Base-by-base conservation (phyloP, 441 rosid genomes). In the Erysimum pusillum region DNA sequence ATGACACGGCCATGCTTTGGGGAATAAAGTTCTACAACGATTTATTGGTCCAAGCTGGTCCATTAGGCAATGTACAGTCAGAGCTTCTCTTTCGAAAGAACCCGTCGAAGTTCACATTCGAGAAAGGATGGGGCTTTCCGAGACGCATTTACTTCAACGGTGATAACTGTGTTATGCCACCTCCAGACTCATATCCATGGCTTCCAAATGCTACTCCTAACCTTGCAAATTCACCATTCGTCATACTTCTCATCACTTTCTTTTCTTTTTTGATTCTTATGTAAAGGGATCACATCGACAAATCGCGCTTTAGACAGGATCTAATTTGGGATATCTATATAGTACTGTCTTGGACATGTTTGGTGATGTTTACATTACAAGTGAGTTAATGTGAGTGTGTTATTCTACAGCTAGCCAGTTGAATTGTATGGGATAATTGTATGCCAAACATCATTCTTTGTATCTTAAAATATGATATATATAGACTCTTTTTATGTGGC, bases 111-210 rank as follows among this genome's bases (percentile, higher is more conserved):
- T 88, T 88, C 69, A 84, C 90, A 59, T 80, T 87, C 4, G 87
- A 84, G 15, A 85, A 87, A 81, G 90, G 90, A 52, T 88, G 90
- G 90, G 92, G 84, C 20, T 88, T 86, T 73, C 92, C 92, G 0
- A 81, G 90, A 68, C 85, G 90, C 35, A 83, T 88, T 63, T 88
- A 88, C 69, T 88, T 88, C 82, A 88, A 88, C 41, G 92, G 90
- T 7, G 92, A 88, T 66, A 85, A 80, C 74, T 88, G 92, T 15
- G 87, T 88, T 34, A 87, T 87, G 92, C 90, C 92, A 14, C 82
- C 85, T 61, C 92, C 88, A 1, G 89, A 85, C 53, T 70, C 77
- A 9, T 88, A 88, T 76, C 92, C 92, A 11, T 81, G 87, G 88
- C 83, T 87, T 83, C 92, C 92, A 14, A 87, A 88, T 14, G 62